Conservation (phyloP, 1,284 basidiomycete genomes). For the Apiotrichum domesticum region DNA sequence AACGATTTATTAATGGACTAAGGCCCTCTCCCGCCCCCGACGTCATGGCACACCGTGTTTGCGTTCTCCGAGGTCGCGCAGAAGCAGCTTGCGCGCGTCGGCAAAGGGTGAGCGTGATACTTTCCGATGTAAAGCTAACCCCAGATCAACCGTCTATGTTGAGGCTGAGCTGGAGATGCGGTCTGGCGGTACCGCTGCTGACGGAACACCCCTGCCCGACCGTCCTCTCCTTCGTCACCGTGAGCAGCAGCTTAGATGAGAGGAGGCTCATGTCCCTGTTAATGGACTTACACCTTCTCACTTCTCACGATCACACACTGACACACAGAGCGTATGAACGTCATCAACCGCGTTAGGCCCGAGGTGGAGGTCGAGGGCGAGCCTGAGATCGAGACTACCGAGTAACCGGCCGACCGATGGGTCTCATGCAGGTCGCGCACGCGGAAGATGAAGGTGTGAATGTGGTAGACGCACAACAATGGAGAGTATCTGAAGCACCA, state of each 20-base stretch:
- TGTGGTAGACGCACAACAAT: too few relatives aligned
- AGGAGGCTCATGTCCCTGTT: too few relatives aligned
- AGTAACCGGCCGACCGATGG: not conserved
- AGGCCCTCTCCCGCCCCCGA: slow-evolving; percentile 23
- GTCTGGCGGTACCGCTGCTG: slow-evolving; percentile 15
- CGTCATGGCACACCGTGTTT: slow-evolving; percentile 41
- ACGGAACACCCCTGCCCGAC: slow-evolving; percentile 24
- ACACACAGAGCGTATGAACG: slow-evolving; percentile 20
- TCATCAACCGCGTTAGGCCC: slow-evolving; percentile 27
- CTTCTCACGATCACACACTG: not conserved
- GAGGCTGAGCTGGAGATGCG: slow-evolving; percentile 43
- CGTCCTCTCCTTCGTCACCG: slow-evolving; percentile 33
- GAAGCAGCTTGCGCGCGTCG: slow-evolving; percentile 20
- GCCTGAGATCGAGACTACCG: not conserved
- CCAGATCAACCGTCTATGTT: slow-evolving; percentile 38
- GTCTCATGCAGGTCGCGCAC: too few relatives aligned
- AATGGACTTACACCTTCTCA: too few relatives aligned
- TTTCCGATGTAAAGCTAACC: not conserved
- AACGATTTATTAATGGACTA: not conserved
- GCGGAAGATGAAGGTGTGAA: too few relatives aligned
- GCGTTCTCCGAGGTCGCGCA: slow-evolving; percentile 36
- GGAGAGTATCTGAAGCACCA: too few relatives aligned
- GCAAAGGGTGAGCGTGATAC: slow-evolving; percentile 32
- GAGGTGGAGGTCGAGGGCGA: slow-evolving; percentile 7
- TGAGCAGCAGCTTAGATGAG: slow-evolving; percentile 13